phyloP scores from a whole-genome alignment of 495 filamentous ascomycete species.

The Aspergillus carlsbadensis region DNA sequence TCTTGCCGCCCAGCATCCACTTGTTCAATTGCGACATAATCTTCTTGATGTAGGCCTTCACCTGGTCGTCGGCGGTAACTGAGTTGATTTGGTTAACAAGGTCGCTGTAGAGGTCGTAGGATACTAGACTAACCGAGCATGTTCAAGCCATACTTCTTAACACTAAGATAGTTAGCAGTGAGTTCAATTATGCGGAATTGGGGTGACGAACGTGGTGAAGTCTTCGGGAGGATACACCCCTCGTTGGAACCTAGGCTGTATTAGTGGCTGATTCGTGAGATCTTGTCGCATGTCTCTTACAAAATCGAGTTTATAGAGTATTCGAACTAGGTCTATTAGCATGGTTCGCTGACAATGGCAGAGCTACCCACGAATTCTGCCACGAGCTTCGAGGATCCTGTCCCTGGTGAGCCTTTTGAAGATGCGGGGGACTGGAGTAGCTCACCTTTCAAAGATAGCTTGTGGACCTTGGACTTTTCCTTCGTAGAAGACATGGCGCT shows the following conservation, averaged over 20 bases:
- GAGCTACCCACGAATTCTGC: slow-evolving; percentile 81
- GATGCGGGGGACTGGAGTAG: neutral
- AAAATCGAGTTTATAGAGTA: slow-evolving; percentile 96
- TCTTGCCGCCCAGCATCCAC: slow-evolving; percentile 96
- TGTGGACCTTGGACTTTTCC: slow-evolving; percentile 91
- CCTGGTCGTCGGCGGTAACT: slow-evolving; percentile 94
- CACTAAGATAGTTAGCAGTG: slow-evolving; percentile 40
- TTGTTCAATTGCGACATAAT: slow-evolving; percentile 95
- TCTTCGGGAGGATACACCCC: slow-evolving; percentile 98
- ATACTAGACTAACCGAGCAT: slow-evolving; percentile 69
- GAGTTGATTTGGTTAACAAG: slow-evolving; percentile 10
- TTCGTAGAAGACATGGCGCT: slow-evolving; percentile 54
- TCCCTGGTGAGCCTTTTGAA: slow-evolving; percentile 24
- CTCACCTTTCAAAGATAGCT: slow-evolving; percentile 84
- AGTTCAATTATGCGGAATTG: neutral
- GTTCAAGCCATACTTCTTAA: slow-evolving; percentile 99
- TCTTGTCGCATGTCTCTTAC: slow-evolving; percentile 32
- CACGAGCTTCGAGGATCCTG: slow-evolving; percentile 81
- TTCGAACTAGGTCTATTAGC: slow-evolving; percentile 67
- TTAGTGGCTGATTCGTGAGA: slow-evolving; percentile 5
- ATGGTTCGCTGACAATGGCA: slow-evolving; percentile 7
- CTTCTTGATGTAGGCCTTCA: slow-evolving; percentile 98
- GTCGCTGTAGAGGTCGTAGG: neutral
- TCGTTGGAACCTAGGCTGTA: slow-evolving; percentile 70
- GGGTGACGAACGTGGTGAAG: slow-evolving; percentile 76